A percentile compares a stretch with the other conserved stretches of the same genome.
These are phyloP conservation scores for Elsinoe arachidis DNA, from an alignment of 2,329 filamentous ascomycete species.

Conservation along the genomic window DNA sequence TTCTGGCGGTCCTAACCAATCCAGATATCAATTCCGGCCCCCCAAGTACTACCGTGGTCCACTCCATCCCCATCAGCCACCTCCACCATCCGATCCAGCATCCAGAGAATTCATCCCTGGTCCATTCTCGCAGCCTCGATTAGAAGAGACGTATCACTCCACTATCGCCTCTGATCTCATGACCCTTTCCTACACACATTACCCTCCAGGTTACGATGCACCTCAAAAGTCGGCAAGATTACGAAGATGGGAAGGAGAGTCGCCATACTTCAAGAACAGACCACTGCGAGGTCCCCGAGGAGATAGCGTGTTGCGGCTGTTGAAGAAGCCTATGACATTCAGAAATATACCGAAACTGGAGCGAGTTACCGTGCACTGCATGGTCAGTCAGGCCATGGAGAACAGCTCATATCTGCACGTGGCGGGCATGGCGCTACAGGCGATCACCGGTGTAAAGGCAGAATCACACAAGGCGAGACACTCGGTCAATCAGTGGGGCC, in stretches of 20 bases:
- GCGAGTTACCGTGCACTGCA: slow-evolving; percentile 70
- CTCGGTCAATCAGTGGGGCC: slow-evolving; percentile 66
- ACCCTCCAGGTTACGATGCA: slow-evolving; percentile 63
- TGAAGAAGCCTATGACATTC: slow-evolving; percentile 63
- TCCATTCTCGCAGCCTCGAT: slow-evolving; percentile 77
- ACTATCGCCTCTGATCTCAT: slow-evolving; percentile 83
- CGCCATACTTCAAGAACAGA: slow-evolving; percentile 89
- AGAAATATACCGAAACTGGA: slow-evolving; percentile 76
- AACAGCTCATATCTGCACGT: slow-evolving; percentile 72
- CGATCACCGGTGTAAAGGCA: slow-evolving; percentile 71
- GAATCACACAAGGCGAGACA: slow-evolving; percentile 59
- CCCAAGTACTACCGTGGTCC: slow-evolving; percentile 93
- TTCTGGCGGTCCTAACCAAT: not conserved
- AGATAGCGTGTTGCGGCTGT: slow-evolving; percentile 57
- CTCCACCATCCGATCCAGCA: slow-evolving; percentile 73
- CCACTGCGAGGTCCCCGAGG: slow-evolving; percentile 78
- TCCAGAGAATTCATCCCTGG: slow-evolving; percentile 85
- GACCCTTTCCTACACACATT: slow-evolving; percentile 80
- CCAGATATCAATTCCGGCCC: slow-evolving; percentile 86
- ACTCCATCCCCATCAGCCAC: slow-evolving; percentile 84
- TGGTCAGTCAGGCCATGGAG: slow-evolving; percentile 58
- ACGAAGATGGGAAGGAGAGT: slow-evolving; percentile 78
- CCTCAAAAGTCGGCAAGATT: slow-evolving; percentile 56
- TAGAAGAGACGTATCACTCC: slow-evolving; percentile 82
- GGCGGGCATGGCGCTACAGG: slow-evolving; percentile 73